Percentiles rank a stretch among this genome's conserved stretches.
Conservation (phyloP, 805 yeast species). For the Metschnikowia picachoensis region DNA sequence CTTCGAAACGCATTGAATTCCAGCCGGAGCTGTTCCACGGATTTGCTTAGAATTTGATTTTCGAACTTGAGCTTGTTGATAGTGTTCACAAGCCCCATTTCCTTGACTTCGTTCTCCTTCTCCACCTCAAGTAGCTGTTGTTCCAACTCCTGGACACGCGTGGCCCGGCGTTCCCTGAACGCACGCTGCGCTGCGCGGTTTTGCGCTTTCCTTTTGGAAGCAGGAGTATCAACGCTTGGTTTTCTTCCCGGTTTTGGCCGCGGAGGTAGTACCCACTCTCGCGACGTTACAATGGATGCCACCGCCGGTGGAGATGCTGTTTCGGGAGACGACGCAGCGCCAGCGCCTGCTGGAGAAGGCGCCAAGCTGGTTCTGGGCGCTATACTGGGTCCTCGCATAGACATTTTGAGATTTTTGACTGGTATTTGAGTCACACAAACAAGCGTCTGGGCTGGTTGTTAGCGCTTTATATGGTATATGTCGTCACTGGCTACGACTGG, state of each 20-base stretch:
- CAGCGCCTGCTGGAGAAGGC: constrained; percentile 16
- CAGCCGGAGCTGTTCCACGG: constrained; percentile 38
- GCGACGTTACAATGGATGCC: constrained; percentile 54
- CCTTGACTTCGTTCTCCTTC: constrained; percentile 58
- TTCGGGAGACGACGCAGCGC: constrained; percentile 17
- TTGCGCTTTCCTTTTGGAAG: constrained; percentile 82
- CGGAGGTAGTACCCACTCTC: constrained; percentile 59
- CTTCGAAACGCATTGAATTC: constrained; percentile 24
- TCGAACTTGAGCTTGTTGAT: constrained; percentile 46
- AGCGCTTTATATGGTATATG: too few relatives aligned
- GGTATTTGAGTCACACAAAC: too few relatives aligned
- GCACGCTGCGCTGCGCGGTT: constrained; percentile 94
- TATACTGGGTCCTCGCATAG: constrained; percentile 16
- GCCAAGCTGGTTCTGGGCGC: constrained; percentile 18
- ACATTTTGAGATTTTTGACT: constrained; percentile 2
- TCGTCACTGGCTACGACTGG: too few relatives aligned
- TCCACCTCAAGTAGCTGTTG: constrained; percentile 63
- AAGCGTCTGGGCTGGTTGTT: too few relatives aligned
- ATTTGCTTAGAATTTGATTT: constrained; percentile 40
- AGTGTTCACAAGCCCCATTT: constrained; percentile 50
- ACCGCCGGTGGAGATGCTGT: constrained; percentile 15
- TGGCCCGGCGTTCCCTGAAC: constrained; percentile 82
- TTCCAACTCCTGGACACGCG: constrained; percentile 75
- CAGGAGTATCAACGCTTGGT: constrained; percentile 74
- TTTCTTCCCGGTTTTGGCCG: constrained; percentile 60